Percentiles rank a stretch among this genome's conserved stretches.
Conservation (phyloP, 73 alveolate species). For the Paramecium primaurelia region DNA sequence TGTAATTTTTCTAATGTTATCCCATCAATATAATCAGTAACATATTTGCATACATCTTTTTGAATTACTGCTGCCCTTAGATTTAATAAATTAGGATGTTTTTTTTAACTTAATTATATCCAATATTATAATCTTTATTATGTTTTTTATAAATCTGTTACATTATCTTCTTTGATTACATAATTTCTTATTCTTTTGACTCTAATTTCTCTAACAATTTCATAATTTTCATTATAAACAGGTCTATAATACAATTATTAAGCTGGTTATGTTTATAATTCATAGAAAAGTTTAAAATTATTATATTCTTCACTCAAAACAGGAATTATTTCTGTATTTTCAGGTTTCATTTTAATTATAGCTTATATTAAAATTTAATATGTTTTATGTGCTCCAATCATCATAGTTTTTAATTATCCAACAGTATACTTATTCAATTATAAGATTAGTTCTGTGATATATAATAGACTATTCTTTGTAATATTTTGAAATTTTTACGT, state of each 20-base stretch:
- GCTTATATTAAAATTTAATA: background rate
- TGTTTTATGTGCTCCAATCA: background rate
- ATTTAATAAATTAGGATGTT: background rate
- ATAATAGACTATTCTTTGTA: background rate
- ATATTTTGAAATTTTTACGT: background rate
- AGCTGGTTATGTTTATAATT: background rate
- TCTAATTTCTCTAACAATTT: background rate
- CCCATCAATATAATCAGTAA: constrained; percentile 20
- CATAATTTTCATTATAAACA: constrained; percentile 24
- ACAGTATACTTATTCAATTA: background rate
- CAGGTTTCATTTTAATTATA: constrained; percentile 9
- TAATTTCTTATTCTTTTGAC: background rate
- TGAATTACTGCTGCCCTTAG: constrained; percentile 13
- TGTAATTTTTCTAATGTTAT: background rate
- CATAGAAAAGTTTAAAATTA: background rate
- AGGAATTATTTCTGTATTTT: background rate
- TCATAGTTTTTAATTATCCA: background rate
- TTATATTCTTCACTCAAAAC: background rate
- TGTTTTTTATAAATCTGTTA: background rate
- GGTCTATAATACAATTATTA: constrained; percentile 12
- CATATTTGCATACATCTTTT: background rate
- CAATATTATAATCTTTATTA: background rate
- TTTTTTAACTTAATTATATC: background rate
- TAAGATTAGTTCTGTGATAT: background rate
- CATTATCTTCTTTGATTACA: constrained; percentile 29